Evolutionary conservation across 192 early-diverging fungal species (phyloP).

Genomic region (Coemansia sp.): DNA sequence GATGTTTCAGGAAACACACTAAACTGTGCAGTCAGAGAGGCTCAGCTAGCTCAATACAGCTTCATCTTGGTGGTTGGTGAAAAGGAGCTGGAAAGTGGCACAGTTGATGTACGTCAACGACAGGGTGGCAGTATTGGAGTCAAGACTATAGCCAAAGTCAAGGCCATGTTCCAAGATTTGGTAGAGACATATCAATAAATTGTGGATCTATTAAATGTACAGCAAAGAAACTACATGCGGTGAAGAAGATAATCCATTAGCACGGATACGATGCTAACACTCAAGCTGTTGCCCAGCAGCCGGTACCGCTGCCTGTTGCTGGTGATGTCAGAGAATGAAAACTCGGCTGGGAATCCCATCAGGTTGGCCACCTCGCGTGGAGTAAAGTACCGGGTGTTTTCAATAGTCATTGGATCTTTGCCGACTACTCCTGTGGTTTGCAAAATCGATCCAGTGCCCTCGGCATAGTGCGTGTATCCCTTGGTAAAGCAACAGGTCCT

Average conservation of each 20-base stretch:
- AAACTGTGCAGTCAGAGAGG: constrained; percentile 75
- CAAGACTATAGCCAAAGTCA: constrained; percentile 62
- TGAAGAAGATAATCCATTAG: constrained; percentile 69
- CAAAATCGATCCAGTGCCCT: constrained; percentile 45
- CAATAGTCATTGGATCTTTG: constrained; percentile 30
- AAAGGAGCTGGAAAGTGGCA: constrained; percentile 67
- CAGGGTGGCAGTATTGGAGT: constrained; percentile 63
- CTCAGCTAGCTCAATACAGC: constrained; percentile 81
- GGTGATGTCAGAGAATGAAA: constrained; percentile 70
- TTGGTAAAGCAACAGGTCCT: constrained; percentile 84
- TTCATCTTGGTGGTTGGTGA: constrained; percentile 86
- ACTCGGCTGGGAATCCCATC: constrained; percentile 75
- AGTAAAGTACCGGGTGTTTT: constrained; percentile 55
- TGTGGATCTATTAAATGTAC: not conserved
- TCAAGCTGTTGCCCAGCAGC: constrained; percentile 91
- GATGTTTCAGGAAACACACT: constrained; percentile 67
- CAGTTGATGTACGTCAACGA: constrained; percentile 71
- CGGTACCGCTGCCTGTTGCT: constrained; percentile 75
- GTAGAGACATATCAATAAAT: constrained; percentile 47
- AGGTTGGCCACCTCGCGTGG: constrained; percentile 70
- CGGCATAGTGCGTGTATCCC: constrained; percentile 67
- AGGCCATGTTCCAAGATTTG: constrained; percentile 58
- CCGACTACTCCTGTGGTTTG: constrained; percentile 23
- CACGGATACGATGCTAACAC: constrained; percentile 74
- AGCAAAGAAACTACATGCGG: constrained; percentile 37